Evolutionary conservation across 768 basidiomycete genomes (phyloP).

Genomic region (Panaeolus papilionaceus): DNA sequence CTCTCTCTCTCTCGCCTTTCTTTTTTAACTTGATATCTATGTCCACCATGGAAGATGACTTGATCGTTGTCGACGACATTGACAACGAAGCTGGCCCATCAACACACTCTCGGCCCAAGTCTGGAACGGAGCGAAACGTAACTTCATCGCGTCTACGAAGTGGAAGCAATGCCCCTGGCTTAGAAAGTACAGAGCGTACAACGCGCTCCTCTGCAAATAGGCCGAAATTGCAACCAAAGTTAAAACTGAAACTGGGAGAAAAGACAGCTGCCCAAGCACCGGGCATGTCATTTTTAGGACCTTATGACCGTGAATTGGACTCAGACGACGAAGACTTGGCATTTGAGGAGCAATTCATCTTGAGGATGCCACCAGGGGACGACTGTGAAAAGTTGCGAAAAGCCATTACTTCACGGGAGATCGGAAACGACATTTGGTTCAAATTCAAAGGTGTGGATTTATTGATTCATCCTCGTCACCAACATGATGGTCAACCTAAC

Average conservation of each 20-base stretch:
- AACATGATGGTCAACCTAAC: constrained; percentile 10
- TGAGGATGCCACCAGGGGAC: constrained; percentile 86
- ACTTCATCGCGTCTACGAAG: constrained; percentile 41
- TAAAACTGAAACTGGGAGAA: constrained; percentile 89
- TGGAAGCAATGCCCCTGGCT: constrained; percentile 30
- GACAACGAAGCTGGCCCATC: constrained; percentile 49
- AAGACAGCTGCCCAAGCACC: constrained; percentile 81
- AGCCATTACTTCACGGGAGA: constrained; percentile 80
- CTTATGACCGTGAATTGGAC: constrained; percentile 93
- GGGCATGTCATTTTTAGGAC: constrained; percentile 88
- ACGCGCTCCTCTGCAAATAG: constrained; percentile 62
- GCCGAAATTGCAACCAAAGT: constrained; percentile 68
- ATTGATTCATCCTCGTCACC: background rate
- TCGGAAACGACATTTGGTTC: constrained; percentile 91
- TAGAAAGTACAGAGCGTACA: constrained; percentile 52
- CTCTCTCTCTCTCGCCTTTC: no score
- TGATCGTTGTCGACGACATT: constrained; percentile 67
- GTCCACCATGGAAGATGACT: constrained; percentile 59
- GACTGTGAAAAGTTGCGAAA: constrained; percentile 82
- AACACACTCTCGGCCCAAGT: constrained; percentile 32
- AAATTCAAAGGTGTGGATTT: constrained; percentile 86
- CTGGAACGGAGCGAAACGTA: constrained; percentile 33
- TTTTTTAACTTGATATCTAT: background rate
- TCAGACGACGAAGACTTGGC: constrained; percentile 94
- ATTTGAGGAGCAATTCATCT: constrained; percentile 97